These are phyloP conservation scores for Pichia nakasei DNA, from an alignment of 805 yeast species.

Conservation along the genomic window DNA sequence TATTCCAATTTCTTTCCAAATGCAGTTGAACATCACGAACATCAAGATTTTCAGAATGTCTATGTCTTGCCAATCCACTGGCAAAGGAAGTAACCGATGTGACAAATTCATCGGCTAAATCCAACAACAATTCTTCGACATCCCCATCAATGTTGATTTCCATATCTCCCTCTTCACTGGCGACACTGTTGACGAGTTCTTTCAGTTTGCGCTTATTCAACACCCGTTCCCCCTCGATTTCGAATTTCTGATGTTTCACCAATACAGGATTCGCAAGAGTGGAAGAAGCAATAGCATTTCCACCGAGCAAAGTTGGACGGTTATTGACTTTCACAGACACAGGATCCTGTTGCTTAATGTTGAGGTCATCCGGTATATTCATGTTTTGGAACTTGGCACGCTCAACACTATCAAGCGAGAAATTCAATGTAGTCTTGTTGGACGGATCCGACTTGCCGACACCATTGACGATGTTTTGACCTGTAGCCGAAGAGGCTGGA, in stretches of 20 bases:
- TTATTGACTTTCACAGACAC: constrained; percentile 50
- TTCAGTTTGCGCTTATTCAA: constrained; percentile 81
- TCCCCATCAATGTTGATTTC: constrained; percentile 91
- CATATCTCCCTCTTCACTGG: constrained; percentile 83
- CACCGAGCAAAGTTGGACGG: constrained; percentile 80
- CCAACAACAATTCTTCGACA: constrained; percentile 83
- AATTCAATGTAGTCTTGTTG: background rate
- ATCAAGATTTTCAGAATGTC: constrained; percentile 81
- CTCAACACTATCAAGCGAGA: background rate
- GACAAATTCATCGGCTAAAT: constrained; percentile 93
- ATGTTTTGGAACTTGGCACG: constrained; percentile 48
- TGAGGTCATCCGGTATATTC: constrained; percentile 62
- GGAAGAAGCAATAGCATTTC: constrained; percentile 65
- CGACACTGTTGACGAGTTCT: constrained; percentile 77
- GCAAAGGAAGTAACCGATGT: constrained; percentile 87
- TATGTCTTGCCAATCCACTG: constrained; percentile 88
- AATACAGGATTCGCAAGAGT: constrained; percentile 69
- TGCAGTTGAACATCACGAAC: constrained; percentile 87
- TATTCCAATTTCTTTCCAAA: constrained; percentile 89
- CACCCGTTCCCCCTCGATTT: constrained; percentile 72
- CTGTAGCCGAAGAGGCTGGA: no score
- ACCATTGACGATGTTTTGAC: background rate
- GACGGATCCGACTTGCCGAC: background rate
- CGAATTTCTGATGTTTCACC: constrained; percentile 71
- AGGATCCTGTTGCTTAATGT: constrained; percentile 58